Percentiles rank a stretch among this genome's conserved stretches.
Evolutionary conservation across 2,329 filamentous ascomycete species (phyloP).

Genomic region (Cladobotryum mycophilum): DNA sequence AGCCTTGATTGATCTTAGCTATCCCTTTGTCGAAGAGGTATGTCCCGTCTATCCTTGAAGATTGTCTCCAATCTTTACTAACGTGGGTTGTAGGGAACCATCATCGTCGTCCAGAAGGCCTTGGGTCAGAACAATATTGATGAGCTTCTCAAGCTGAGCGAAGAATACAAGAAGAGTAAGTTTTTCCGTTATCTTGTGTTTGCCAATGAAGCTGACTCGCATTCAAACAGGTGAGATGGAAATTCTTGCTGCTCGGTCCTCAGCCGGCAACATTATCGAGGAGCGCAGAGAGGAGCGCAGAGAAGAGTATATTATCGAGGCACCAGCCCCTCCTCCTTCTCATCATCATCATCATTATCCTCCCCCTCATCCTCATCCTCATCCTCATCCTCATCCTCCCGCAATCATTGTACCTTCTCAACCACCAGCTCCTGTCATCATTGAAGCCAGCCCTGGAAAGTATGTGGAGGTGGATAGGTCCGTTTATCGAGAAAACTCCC

Average conservation of each 20-base stretch:
- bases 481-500: slow-evolving; percentile 45
- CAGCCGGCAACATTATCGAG: slow-evolving; percentile 40
- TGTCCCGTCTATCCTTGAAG: background rate
- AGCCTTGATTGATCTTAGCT: slow-evolving; percentile 76
- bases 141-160: slow-evolving; percentile 76
- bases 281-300: slow-evolving; percentile 41
- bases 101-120: slow-evolving; percentile 75
- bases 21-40: slow-evolving; percentile 83
- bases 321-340: slow-evolving; percentile 17
- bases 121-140: slow-evolving; percentile 89
- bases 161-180: slow-evolving; percentile 62
- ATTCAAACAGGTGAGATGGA: slow-evolving; percentile 36
- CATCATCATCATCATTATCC: too few species aligned
- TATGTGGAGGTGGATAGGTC: slow-evolving; percentile 41
- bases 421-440: slow-evolving; percentile 24
- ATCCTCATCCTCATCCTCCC: background rate
- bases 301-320: slow-evolving; percentile 34
- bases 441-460: slow-evolving; percentile 27
- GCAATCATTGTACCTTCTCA: slow-evolving; percentile 17
- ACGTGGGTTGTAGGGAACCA: slow-evolving; percentile 54
- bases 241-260: slow-evolving; percentile 39
- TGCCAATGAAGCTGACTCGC: slow-evolving; percentile 8
- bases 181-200: slow-evolving; percentile 14
- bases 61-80: slow-evolving; percentile 1
- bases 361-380: too few species aligned